Base-by-base conservation (phyloP, 106 monocot species). In the Dendrobium nobile region DNA sequence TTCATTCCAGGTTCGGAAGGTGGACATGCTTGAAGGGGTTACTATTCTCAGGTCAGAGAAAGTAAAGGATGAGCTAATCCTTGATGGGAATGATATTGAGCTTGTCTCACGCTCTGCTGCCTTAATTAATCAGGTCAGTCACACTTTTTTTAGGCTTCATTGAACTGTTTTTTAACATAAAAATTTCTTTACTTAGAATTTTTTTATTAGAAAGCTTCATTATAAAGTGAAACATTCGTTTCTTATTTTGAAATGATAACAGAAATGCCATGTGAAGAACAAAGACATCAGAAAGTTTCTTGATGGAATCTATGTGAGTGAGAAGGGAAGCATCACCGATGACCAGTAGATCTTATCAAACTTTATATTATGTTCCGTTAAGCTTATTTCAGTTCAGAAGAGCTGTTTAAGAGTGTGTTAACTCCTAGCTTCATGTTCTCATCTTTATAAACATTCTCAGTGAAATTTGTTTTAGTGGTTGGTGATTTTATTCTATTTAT, bases 71-170 rank as follows among this genome's bases (percentile, higher is more conserved):
- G 95, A 95, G 82, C 90, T 93, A 33, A 44, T 95, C 41, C 87
- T 95, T 67, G 95, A 95, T 56, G 95, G 93, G 9, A 95, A 95
- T 86, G 92, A 93, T 85, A 42, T 93, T 77, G 95, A 95, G 68
- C 88, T 93, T 19, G 95, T 95, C 31, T 93, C 95, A 7, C 90
- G 91, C 1, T 95, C 95, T 64, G 84, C 84, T 24, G 95, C 95
- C n/a, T 79, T 95, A 83, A 95, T 95, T 19, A 95, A 93, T 73
- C 93, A 95, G 89, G 96, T 93, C 41, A 19, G 51, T 9, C 17
- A 44, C 43, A 42, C 75, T 45, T 16, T 74, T 78, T 18, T 73
- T 11, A 18, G 41, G 40, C 28, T 41, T 40, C 17, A 5, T 13
- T 26, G n/a, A n/a, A n/a, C n/a, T n/a, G n/a, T n/a, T n/a, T 37